phyloP scores from a whole-genome alignment of 2,329 filamentous ascomycete genomes.

The Claviceps spartinae region DNA sequence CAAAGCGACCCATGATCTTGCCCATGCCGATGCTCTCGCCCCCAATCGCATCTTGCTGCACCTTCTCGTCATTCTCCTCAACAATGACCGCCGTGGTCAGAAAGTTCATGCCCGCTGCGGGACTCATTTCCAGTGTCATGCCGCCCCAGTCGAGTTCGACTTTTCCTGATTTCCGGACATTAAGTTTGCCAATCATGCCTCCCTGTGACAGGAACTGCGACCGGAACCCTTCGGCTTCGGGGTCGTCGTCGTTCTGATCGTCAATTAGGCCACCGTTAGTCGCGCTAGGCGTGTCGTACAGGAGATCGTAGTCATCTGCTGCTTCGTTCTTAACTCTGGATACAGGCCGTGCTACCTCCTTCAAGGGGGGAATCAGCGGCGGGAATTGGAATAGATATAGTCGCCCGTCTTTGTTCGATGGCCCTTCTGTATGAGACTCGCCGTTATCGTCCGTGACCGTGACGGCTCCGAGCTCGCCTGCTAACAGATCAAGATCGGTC shows the following conservation, averaged over 20 bases:
- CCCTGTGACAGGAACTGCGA: slow-evolving; percentile 32
- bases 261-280: neutral
- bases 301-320: slow-evolving; percentile 24
- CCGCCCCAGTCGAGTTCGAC: slow-evolving; percentile 52
- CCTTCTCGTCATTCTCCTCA: slow-evolving; percentile 42
- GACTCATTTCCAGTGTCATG: slow-evolving; percentile 35
- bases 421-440: slow-evolving; percentile 15
- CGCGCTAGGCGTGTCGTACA: slow-evolving; percentile 13
- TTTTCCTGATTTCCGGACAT: slow-evolving; percentile 47
- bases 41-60: slow-evolving; percentile 24
- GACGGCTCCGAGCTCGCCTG: slow-evolving; percentile 28
- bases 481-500: slow-evolving; percentile 27
- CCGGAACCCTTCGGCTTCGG: slow-evolving; percentile 20
- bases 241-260: slow-evolving; percentile 20
- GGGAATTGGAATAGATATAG: slow-evolving; percentile 54
- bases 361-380: slow-evolving; percentile 45
- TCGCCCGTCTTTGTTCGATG: slow-evolving; percentile 35
- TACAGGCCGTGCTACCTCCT: slow-evolving; percentile 13
- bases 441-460: slow-evolving; percentile 18
- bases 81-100: slow-evolving; percentile 45
- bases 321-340: slow-evolving; percentile 30
- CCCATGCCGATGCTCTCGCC: slow-evolving; percentile 49
- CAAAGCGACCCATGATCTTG: slow-evolving; percentile 48
- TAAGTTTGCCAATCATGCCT: slow-evolving; percentile 46
- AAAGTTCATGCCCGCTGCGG: slow-evolving; percentile 40